Base-by-base conservation (phyloP, 768 basidiomycete genomes). In the Termitomyces sp. region DNA sequence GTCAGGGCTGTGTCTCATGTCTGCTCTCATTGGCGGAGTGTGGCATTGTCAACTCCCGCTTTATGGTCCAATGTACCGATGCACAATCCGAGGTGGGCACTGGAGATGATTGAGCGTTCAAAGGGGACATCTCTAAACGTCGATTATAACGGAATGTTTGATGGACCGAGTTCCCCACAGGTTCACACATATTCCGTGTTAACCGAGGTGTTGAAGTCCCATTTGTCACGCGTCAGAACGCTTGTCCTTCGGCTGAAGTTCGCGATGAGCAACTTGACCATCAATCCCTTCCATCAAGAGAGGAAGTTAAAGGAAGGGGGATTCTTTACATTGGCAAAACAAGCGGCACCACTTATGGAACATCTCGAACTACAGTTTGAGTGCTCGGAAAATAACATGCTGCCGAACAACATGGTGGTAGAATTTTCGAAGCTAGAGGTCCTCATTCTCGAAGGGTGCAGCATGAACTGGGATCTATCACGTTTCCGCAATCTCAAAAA, bases 1-100 rank as follows among this genome's bases (percentile, higher is more conserved):
- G 46, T 52, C 43, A 18, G 43, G 12, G 22, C 24, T 18, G 44
- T 54, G 13, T 47, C 52, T 10, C 57, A 58, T 43, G 39, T 58
- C 12, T 58, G 57, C 46, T 41, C 46, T 18, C 46, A 49, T 14
- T 58, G 52, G 55, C 55, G 57, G 5, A 29, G 41, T 3, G 46
- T 58, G 13, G 57, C 57, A 27, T 53, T 58, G n/a, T 20, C 43
- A n/a, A 37, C 43, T 2, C 57, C 57, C 5, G 46, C 34, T 7
- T 22, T 58, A 5, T 58, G 57, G 51, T 46, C 36, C 24, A 41
- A 54, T 26, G 34, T 58, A 2, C 36, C 53, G 6, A 26, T 58
- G 29, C 7, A 22, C 29, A 3, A n/a, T 47, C 20, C 26, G 13
- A 20, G 1, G 24, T 58, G 57, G 52, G 57, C 52, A 20, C 12